Evolutionary conservation across 768 basidiomycete genomes (phyloP).

Genomic region (Peribolospora baueri): DNA sequence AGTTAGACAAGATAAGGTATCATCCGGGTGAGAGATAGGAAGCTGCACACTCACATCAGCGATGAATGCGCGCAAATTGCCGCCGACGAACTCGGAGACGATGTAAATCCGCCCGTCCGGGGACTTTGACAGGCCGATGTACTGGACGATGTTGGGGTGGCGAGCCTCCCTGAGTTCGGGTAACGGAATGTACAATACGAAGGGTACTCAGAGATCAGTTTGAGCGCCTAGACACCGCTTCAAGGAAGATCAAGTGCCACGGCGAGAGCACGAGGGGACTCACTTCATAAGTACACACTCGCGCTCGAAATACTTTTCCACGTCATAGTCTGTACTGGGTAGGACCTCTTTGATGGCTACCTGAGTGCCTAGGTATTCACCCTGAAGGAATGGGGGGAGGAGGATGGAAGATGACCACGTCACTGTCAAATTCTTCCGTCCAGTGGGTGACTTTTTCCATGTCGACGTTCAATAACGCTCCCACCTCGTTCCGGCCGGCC

Average conservation of each 20-base stretch:
- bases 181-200: background rate
- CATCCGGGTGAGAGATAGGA: no score
- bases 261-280: conserved; percentile 6
- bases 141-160: conserved; percentile 79
- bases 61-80: conserved; percentile 73
- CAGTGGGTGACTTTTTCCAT: background rate
- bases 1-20: no score
- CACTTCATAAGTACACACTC: conserved; percentile 93
- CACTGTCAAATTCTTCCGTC: background rate
- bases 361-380: conserved; percentile 77
- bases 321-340: conserved; percentile 67
- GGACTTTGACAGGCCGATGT: conserved; percentile 47
- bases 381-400: conserved; percentile 21
- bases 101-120: conserved; percentile 66
- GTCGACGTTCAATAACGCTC: background rate
- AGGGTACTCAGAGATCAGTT: conserved; percentile 1
- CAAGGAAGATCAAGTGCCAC: conserved; percentile 2
- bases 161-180: conserved; percentile 39
- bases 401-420: background rate
- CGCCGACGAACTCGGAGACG: conserved; percentile 66
- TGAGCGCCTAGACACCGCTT: background rate
- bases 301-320: conserved; percentile 92
- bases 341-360: conserved; percentile 91
- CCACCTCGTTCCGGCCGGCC: conserved; percentile 1
- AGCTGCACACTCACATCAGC: conserved; percentile 18